Conservation (phyloP, 1,284 basidiomycete genomes). For the Abortiporus biennis region DNA sequence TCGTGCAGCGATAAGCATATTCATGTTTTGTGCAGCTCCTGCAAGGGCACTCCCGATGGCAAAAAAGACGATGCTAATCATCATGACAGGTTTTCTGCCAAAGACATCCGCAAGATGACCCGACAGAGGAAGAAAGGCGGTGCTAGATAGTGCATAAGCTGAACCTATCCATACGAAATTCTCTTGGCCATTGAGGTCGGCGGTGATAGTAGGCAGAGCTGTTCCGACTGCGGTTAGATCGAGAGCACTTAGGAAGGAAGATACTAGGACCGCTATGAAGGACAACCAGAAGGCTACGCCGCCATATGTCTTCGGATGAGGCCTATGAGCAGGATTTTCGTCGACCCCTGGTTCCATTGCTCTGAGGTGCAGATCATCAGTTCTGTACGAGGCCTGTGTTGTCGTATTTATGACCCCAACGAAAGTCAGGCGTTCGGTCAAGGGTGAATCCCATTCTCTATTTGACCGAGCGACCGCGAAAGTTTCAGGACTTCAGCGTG, state of each 20-base stretch:
- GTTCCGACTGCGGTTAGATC: constrained; percentile 20
- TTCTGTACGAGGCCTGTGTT: no score
- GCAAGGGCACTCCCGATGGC: constrained; percentile 13
- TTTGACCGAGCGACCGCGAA: no score
- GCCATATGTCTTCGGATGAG: constrained; percentile 4
- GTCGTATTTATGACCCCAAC: no score
- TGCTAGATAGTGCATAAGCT: constrained; percentile 18
- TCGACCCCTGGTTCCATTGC: no score
- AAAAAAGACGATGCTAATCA: constrained; percentile 15
- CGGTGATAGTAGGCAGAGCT: constrained; percentile 21
- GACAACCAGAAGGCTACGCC: constrained; percentile 19
- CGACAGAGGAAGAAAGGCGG: constrained; percentile 19
- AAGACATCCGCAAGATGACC: constrained; percentile 21
- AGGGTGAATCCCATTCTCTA: no score
- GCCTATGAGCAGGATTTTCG: no score
- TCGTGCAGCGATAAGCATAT: constrained; percentile 14
- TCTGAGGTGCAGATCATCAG: no score
- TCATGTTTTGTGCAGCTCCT: constrained; percentile 14
- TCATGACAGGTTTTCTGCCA: constrained; percentile 20
- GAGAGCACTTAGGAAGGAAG: constrained; percentile 19
- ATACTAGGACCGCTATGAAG: constrained; percentile 15
- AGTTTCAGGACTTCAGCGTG: no score
- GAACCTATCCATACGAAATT: constrained; percentile 11
- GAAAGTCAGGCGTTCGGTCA: no score
- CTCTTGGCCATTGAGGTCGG: constrained; percentile 19